Base-by-base conservation (phyloP, 257 asterid species). In the Solanum okadae region DNA sequence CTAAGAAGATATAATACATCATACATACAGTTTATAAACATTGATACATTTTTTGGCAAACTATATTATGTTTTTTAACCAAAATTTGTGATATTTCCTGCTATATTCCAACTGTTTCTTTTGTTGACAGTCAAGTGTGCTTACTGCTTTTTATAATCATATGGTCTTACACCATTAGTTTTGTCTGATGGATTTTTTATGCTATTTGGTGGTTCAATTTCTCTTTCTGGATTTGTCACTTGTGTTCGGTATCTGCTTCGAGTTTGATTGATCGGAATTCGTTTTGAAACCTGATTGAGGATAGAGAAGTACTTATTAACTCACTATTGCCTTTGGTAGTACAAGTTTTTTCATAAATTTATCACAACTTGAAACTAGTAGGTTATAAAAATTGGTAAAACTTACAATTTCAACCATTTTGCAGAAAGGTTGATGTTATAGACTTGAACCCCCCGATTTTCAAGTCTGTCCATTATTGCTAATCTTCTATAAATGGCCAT, bases 1-100 rank as follows among this genome's bases (percentile, higher is more conserved):
- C 95, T 2, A 92, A 89, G 88, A 91, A 91, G 87, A 91, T 88
- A 49, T 46, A 85, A 67, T 71, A 31, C 20, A 16, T 8, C 27
- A 34, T 34, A 72, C 27, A 34, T 34, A 72, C 27, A 18, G 5
- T 34, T 8, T 34, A 72, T 34, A 61, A 10, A 84, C 25, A 44
- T 15, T 42, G 31, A 15, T 10, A 46, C 68, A 81, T 42, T 78
- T 42, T 78, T 81, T 16, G 68, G 68, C 10, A 46, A 16, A 34
- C 44, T 18, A 18, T 29, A 25, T 23, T 29, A 44, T 81, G 16
- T 46, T 46, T 16, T 27, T 81, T 9, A 81, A 46, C 27, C 40
- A 81, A 76, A 78, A 25, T 38, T 23, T 42, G 13, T 42, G 35
- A 77, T n/a, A 33, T 72, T 9, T 9, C 11, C 29, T 22, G 14